These are phyloP conservation scores for Dentipellis sp. DNA, from an alignment of 768 basidiomycete species.

Conservation along the genomic window DNA sequence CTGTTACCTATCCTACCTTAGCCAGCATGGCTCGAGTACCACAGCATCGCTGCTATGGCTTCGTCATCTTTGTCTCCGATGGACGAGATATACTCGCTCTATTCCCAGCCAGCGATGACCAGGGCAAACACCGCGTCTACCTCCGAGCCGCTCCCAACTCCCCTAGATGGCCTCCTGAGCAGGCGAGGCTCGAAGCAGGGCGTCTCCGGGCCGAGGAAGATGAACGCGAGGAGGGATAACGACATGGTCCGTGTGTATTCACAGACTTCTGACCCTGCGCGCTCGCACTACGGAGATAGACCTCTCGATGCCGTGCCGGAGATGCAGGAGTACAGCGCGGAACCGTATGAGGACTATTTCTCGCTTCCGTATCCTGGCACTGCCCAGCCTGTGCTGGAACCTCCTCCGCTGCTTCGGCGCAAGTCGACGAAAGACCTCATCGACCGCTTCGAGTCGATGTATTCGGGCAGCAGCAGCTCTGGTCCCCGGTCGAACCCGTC, in stretches of 20 bases:
- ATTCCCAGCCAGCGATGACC: conserved; percentile 6
- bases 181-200: neutral
- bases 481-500: conserved; percentile 10
- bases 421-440: conserved; percentile 43
- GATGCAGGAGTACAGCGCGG: conserved; percentile 10
- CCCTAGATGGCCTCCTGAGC: conserved; percentile 1
- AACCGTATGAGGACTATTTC: conserved; percentile 14
- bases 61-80: neutral
- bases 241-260: conserved; percentile 7
- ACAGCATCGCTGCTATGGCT: neutral
- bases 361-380: conserved; percentile 4
- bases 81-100: conserved; percentile 14
- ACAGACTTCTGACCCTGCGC: neutral
- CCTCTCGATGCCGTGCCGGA: conserved; percentile 2
- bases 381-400: neutral
- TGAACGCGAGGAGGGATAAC: neutral
- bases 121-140: neutral
- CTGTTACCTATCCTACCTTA: neutral
- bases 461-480: conserved; percentile 10
- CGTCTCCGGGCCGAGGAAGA: conserved; percentile 6
- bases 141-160: conserved; percentile 5
- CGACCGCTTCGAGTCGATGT: conserved; percentile 41
- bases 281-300: conserved; percentile 3
- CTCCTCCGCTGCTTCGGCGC: conserved; percentile 3
- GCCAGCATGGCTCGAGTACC: neutral